A percentile compares a stretch with the other conserved stretches of the same genome.
These are phyloP conservation scores for Leucocoprinus leucothites DNA, from an alignment of 768 basidiomycete genomes.

Conservation along the genomic window DNA sequence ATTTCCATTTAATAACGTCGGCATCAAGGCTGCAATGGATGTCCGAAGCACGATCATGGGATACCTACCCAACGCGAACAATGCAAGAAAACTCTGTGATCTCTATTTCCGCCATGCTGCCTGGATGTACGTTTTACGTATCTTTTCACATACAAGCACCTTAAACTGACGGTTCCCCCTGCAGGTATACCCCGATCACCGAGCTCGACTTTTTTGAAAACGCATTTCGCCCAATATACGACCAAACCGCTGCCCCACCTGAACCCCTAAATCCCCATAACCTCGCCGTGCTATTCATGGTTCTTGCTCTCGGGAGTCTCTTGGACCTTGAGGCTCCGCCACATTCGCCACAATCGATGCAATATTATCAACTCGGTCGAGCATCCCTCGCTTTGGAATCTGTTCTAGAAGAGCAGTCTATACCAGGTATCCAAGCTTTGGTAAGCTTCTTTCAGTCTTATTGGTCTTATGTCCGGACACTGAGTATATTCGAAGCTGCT, in stretches of 20 bases:
- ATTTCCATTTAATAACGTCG: constrained; percentile 52
- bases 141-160: background rate
- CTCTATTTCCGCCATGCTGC: constrained; percentile 66
- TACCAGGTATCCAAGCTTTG: constrained; percentile 63
- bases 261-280: constrained; percentile 47
- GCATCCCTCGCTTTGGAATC: constrained; percentile 60
- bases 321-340: constrained; percentile 56
- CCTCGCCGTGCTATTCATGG: constrained; percentile 58
- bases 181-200: constrained; percentile 66
- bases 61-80: constrained; percentile 39
- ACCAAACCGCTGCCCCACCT: constrained; percentile 32
- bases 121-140: constrained; percentile 55
- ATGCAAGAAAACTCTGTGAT: constrained; percentile 39
- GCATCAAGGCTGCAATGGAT: constrained; percentile 39
- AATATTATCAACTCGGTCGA: constrained; percentile 58
- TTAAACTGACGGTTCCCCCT: constrained; percentile 3
- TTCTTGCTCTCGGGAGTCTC: constrained; percentile 62
- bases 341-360: constrained; percentile 51
- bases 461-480: constrained; percentile 5
- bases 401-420: constrained; percentile 60
- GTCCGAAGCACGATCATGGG: constrained; percentile 42
- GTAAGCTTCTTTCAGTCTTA: constrained; percentile 33
- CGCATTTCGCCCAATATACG: constrained; percentile 53
- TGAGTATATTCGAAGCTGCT: constrained; percentile 41
- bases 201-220: constrained; percentile 52